Evolutionary conservation across 1,139 yeast species (phyloP).

Genomic region (Scheffersomyces parashehatae): DNA sequence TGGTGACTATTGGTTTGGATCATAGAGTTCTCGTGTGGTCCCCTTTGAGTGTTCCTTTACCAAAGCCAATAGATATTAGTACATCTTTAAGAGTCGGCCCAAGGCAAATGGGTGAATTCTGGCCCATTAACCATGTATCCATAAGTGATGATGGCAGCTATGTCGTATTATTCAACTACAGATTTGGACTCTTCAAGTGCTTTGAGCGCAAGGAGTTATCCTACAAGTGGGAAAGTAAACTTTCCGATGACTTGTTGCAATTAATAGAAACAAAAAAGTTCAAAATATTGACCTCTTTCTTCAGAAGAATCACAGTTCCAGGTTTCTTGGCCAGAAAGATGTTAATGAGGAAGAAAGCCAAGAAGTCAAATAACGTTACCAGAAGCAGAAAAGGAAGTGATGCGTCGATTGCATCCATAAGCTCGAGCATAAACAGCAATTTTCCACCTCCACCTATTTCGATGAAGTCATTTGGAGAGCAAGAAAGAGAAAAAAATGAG

Average conservation of each 20-base stretch:
- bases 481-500: constrained; percentile 6
- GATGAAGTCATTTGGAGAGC: constrained; percentile 12
- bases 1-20: constrained; percentile 73
- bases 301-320: constrained; percentile 55
- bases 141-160: constrained; percentile 62
- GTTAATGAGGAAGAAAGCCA: constrained; percentile 23
- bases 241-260: constrained; percentile 22
- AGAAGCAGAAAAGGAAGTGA: constrained; percentile 28
- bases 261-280: constrained; percentile 24
- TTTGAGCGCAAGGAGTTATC: constrained; percentile 55
- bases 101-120: constrained; percentile 43
- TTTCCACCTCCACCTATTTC: constrained; percentile 28
- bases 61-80: constrained; percentile 45
- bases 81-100: constrained; percentile 30
- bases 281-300: constrained; percentile 56
- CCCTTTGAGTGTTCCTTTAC: constrained; percentile 44
- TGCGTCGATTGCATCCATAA: constrained; percentile 20
- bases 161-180: constrained; percentile 57
- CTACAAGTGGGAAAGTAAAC: constrained; percentile 52
- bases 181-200: constrained; percentile 52
- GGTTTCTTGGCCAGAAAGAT: constrained; percentile 51
- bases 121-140: constrained; percentile 69
- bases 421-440: constrained; percentile 33
- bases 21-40: constrained; percentile 75
- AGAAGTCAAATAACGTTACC: constrained; percentile 20